Conservation (phyloP, 2,329 filamentous ascomycete genomes). For the Exutisphaerella laricina region DNA sequence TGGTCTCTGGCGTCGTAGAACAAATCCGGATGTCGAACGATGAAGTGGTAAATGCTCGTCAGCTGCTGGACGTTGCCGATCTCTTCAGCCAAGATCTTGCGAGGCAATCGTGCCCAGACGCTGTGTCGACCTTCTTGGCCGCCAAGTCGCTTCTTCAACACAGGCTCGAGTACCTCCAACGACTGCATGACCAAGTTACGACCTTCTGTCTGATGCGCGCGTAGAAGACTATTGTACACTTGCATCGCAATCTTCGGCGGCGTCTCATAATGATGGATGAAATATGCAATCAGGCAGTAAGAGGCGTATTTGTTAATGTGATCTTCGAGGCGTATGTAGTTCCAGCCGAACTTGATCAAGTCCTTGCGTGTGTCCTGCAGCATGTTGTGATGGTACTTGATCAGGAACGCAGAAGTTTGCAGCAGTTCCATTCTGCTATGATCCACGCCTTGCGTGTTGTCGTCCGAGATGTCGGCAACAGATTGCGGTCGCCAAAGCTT, state of each 20-base stretch:
- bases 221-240: constrained; percentile 85
- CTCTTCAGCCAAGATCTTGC: constrained; percentile 88
- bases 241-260: constrained; percentile 93
- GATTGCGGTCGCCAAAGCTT: constrained; percentile 88
- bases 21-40: constrained; percentile 83
- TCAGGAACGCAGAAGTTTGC: constrained; percentile 86
- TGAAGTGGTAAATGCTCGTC: constrained; percentile 94
- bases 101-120: constrained; percentile 82
- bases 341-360: constrained; percentile 99
- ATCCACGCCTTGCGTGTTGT: constrained; percentile 81
- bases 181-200: constrained; percentile 88
- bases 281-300: constrained; percentile 95
- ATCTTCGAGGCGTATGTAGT: constrained; percentile 95
- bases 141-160: constrained; percentile 77
- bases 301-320: constrained; percentile 98
- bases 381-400: constrained; percentile 88
- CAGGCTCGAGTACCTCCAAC: constrained; percentile 88
- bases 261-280: constrained; percentile 95
- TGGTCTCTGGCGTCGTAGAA: constrained; percentile 95
- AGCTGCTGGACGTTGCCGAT: constrained; percentile 93
- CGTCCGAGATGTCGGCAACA: constrained; percentile 69
- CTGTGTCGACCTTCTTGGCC: constrained; percentile 67
- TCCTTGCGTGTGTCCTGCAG: constrained; percentile 92
- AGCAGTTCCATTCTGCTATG: constrained; percentile 94
- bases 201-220: constrained; percentile 92